These are phyloP conservation scores for Corylus americana DNA, from an alignment of 306 rosid genomes.

Conservation along the genomic window DNA sequence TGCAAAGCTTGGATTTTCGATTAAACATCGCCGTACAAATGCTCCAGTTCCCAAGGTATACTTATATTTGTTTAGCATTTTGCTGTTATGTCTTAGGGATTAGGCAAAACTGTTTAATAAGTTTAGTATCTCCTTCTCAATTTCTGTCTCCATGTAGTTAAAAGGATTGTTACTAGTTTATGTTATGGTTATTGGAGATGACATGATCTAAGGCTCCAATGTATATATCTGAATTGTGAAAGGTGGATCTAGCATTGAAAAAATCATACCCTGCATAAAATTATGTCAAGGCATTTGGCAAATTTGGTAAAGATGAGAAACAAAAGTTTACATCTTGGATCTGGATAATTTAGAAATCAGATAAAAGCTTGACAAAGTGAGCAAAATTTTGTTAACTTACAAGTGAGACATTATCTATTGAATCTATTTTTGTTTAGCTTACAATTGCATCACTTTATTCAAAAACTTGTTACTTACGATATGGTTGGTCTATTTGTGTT, in stretches of 20 bases:
- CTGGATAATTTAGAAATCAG: neutral
- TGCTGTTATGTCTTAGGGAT: neutral
- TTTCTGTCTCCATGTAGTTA: neutral
- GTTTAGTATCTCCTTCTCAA: neutral
- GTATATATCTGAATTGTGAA: neutral
- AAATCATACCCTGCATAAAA: neutral
- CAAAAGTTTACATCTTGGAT: neutral
- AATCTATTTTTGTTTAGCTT: neutral
- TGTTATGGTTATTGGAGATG: neutral
- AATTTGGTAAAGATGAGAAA: neutral
- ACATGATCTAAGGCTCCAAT: neutral
- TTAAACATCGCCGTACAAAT: constrained; percentile 58
- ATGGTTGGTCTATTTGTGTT: neutral
- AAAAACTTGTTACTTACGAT: neutral
- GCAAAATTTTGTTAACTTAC: neutral
- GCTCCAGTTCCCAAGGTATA: constrained; percentile 73
- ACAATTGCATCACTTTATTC: neutral
- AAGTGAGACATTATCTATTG: neutral
- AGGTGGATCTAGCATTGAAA: neutral
- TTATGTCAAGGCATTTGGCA: neutral
- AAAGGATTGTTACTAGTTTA: neutral
- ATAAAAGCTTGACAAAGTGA: neutral
- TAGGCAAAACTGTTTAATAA: neutral
- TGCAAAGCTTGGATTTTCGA: constrained; percentile 54
- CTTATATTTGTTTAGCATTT: constrained; percentile 10